Conservation (phyloP, 83 land plant species). For the Larix sibirica region DNA sequence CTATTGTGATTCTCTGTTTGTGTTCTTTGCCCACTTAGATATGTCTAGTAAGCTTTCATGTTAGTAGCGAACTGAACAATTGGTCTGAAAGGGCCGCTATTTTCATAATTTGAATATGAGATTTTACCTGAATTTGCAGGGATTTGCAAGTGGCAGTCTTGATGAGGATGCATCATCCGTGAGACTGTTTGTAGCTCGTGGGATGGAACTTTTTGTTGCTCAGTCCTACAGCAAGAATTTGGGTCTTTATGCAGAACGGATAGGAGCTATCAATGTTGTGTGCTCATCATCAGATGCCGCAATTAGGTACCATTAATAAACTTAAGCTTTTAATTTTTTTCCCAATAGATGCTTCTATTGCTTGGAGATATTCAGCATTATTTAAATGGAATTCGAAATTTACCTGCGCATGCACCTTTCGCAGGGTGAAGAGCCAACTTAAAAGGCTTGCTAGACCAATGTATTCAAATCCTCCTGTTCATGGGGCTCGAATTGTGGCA, state of each 20-base stretch:
- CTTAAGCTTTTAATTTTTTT: no score
- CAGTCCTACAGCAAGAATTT: constrained; percentile 98
- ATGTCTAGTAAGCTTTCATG: no score
- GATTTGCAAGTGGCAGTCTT: constrained; percentile 98
- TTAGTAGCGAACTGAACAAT: no score
- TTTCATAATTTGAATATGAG: no score
- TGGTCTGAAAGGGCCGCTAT: no score
- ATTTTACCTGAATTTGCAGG: constrained; percentile 31
- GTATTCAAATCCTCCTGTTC: constrained; percentile 97
- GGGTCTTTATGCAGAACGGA: constrained; percentile 94
- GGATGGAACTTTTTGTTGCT: constrained; percentile 87
- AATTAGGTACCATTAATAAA: neutral
- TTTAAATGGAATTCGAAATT: neutral
- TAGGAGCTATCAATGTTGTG: constrained; percentile 93
- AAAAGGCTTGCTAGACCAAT: constrained; percentile 95
- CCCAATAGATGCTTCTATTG: no score
- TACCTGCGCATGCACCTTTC: neutral
- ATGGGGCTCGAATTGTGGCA: constrained; percentile 96
- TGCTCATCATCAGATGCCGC: constrained; percentile 78
- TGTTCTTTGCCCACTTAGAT: no score
- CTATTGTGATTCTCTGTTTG: no score
- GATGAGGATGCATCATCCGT: constrained; percentile 95
- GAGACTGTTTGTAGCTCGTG: constrained; percentile 84
- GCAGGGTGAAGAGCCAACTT: constrained; percentile 96
- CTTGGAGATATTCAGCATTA: neutral